Base-by-base conservation (phyloP, 164 flowering plant genomes). In the Amborella trichopoda region DNA sequence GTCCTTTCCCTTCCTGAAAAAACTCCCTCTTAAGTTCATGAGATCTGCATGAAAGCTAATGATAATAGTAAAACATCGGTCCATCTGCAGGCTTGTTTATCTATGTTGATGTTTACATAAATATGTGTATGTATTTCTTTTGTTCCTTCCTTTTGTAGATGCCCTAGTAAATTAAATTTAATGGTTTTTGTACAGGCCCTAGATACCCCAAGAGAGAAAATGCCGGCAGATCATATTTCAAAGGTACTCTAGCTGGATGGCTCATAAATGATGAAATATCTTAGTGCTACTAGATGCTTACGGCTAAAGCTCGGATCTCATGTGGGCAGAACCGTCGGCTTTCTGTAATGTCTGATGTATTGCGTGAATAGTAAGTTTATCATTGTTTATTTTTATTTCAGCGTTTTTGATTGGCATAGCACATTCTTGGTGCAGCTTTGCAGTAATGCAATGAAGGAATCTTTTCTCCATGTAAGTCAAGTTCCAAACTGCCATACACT, bases 401-500 rank as follows among this genome's bases (percentile, higher is more conserved):
- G 9, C 34, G 14, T 14, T 30, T 30, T 30, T 30, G 34, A 9
- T 30, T 8, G 34, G 9, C 34, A 9, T 30, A 8, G 9, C 14
- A 8, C 14, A 14, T 8, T 14, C 34, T 0, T 30, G 41, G 19
- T 75, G 73, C 78, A 91, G 99, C 64, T 88, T 42, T 91, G 90
- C 63, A 52, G 73, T 32, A 66, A 70, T 44, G 94, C 95, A 30
- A 74, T 88, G 44, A 63, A 70, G 56, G 96, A 88, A 67, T 83
- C 96, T 45, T 52, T 91, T 50, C 66, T 70, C 65, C 80, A 79
- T 76, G 99, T 91, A 84, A 80, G 99, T 56, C 40, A 47, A 58
- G 62, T 40, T 32, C 24, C 44, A 32, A 55, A 56, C 46, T 52
- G 55, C 52, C 36, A 32, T 2, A n/a, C 36, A 11, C 1, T 32